Evolutionary conservation across 2,329 filamentous ascomycete genomes (phyloP), one percentile per base, ranked within the genome.

Genomic region (Alternaria sp.): DNA sequence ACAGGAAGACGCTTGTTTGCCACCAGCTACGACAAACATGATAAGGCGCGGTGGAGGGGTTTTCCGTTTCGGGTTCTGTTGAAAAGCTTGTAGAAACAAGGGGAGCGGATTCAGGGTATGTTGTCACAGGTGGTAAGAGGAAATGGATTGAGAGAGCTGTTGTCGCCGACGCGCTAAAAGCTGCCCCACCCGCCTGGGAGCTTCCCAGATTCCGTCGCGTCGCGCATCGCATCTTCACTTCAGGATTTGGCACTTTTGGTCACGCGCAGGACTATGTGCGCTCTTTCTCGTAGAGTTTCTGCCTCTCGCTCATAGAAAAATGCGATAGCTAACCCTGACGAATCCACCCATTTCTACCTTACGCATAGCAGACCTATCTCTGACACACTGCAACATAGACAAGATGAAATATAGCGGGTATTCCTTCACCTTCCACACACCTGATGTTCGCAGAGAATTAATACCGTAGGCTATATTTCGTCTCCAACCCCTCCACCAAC

Each of bases 401-500:
- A 68, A 54, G 20, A 71, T 71, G 69, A 66, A 67, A 49, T 70
- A 70, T 50, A 68, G 68, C 67, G 65, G 67, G 69, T 71, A 61
- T 44, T 54, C 49, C 33, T 5, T 11, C 43, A 30, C 30, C 20
- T 21, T 26, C 10, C 30, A 26, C 14, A 12, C 23, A 26, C 30
- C 15, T 18, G 37, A 41, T 41, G 2, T 21, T 21, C 7, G 14
- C 44, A 14, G 3, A 3, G n/a, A 64, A 25, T 51, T 44, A 25
- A 18, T n/a, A 15, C 4, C 47, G 12, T 41, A 79, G 78, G 50
- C 64, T 80, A 28, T 80, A 75, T 67, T 75, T 75, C 70, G 68
- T 80, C 61, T 68, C 71, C 58, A 75, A 74, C 57, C 72, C 67
- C 11, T 65, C 67, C 10, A 68, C 66, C 6, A 68, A 65, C 49